Evolutionary conservation across 352 stramenopile genomes (phyloP).

Genomic region (Pythium apleroticum): DNA sequence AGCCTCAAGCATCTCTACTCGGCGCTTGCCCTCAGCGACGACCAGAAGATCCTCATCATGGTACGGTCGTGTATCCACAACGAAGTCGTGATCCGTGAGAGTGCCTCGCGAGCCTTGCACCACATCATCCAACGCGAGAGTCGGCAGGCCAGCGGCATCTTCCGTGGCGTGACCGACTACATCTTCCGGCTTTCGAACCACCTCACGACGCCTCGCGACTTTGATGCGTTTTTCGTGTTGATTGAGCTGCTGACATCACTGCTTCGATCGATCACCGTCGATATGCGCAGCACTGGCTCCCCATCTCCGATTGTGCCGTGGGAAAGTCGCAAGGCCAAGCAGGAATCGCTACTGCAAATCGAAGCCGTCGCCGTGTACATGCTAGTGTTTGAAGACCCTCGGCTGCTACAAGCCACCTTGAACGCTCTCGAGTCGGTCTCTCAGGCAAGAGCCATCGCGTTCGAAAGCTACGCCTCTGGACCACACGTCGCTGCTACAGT

Average conservation of each 20-base stretch:
- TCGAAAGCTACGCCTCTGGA: background rate
- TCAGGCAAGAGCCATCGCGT: slow-evolving; percentile 7
- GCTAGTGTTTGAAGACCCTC: slow-evolving; percentile 42
- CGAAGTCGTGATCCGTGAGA: slow-evolving; percentile 37
- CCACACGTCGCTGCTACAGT: slow-evolving; percentile 6
- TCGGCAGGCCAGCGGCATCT: slow-evolving; percentile 32
- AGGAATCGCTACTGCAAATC: slow-evolving; percentile 62
- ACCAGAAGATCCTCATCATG: slow-evolving; percentile 67
- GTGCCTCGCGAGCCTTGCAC: slow-evolving; percentile 39
- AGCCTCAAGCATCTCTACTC: slow-evolving; percentile 48
- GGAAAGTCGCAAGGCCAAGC: slow-evolving; percentile 32
- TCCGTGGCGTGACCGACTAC: slow-evolving; percentile 63
- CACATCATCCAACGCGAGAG: slow-evolving; percentile 29
- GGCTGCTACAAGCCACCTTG: slow-evolving; percentile 33
- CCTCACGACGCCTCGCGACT: slow-evolving; percentile 27
- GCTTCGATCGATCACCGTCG: slow-evolving; percentile 22
- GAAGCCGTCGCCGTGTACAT: slow-evolving; percentile 62
- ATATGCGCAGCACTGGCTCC: background rate
- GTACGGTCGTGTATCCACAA: slow-evolving; percentile 51
- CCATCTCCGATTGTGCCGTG: slow-evolving; percentile 19
- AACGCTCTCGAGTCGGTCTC: slow-evolving; percentile 36
- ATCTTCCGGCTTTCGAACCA: slow-evolving; percentile 51
- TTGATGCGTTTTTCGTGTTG: slow-evolving; percentile 37
- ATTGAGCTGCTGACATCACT: slow-evolving; percentile 36
- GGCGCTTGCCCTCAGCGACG: slow-evolving; percentile 46